Conservation (phyloP, 2,329 filamentous ascomycete species). For the Cytospora piceicola region DNA sequence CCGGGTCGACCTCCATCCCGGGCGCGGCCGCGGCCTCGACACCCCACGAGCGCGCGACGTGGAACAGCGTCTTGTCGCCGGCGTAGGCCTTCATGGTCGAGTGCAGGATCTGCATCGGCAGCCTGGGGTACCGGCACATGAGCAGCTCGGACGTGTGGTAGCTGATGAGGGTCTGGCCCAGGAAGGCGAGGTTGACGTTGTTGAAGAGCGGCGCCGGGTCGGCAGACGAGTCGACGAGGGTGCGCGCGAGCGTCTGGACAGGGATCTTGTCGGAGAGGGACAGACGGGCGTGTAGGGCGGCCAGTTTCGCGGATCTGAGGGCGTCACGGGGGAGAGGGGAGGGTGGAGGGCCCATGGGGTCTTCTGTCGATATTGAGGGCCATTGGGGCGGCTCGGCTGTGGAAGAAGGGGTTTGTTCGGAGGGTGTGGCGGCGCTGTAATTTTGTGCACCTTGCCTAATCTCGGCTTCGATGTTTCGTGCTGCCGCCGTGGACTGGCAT, state of each 20-base stretch:
- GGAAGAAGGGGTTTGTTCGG: slow-evolving; percentile 35
- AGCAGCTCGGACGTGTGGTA: slow-evolving; percentile 91
- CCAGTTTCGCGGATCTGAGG: slow-evolving; percentile 79
- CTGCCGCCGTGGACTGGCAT: slow-evolving; percentile 39
- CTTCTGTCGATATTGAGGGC: slow-evolving; percentile 42
- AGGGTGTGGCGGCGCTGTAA: slow-evolving; percentile 18
- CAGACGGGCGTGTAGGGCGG: slow-evolving; percentile 88
- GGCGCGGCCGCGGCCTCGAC: slow-evolving; percentile 85
- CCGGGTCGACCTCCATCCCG: slow-evolving; percentile 89
- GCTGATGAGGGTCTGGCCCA: slow-evolving; percentile 81
- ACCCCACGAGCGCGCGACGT: slow-evolving; percentile 85
- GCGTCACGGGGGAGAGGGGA: slow-evolving; percentile 74
- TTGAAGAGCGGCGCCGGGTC: slow-evolving; percentile 82
- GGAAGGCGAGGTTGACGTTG: slow-evolving; percentile 79
- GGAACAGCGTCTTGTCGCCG: slow-evolving; percentile 73
- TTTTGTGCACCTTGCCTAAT: slow-evolving; percentile 21
- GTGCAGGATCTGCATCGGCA: slow-evolving; percentile 87
- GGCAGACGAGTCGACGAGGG: slow-evolving; percentile 83
- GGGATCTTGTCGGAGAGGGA: slow-evolving; percentile 81
- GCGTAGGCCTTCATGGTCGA: slow-evolving; percentile 83
- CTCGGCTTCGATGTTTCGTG: slow-evolving; percentile 27
- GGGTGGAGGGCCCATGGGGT: slow-evolving; percentile 44
- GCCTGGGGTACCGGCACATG: slow-evolving; percentile 84
- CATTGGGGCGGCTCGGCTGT: slow-evolving; percentile 35
- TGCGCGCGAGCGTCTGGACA: slow-evolving; percentile 80